Base-by-base conservation (phyloP, 2,329 filamentous ascomycete species). In the Pseudofabraea citricarpa region DNA sequence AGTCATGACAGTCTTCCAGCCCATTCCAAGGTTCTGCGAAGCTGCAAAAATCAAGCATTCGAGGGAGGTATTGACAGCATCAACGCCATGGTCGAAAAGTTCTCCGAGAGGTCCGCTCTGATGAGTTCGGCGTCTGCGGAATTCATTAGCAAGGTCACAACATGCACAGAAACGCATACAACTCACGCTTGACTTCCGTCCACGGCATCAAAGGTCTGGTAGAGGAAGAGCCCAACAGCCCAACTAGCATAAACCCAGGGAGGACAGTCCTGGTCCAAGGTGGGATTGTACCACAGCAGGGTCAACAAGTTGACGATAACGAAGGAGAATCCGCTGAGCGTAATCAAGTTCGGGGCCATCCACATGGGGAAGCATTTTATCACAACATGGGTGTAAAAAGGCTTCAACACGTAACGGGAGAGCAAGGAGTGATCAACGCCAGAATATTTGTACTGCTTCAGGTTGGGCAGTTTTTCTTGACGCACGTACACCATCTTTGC, bases 181-280 rank as follows among this genome's bases (percentile, higher is more conserved):
- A 77, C 85, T 64, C 74, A 89, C 82, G 93, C 93, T 65, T 98
- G 93, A 22, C 85, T 79, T 41, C 93, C 93, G 67, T 98, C 93
- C 20, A 97, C 90, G 2, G 91, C 93, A 67, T 98, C 93, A 68
- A 98, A 96, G 1, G 91, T 97, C 76, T 98, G 93, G 67, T 98
- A 98, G 40, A 97, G 66, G 64, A 97, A 96, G 53, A 98, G 69
- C 2, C 93, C 93, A 23, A 87, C 66, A 4, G 90, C 85, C 87
- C 90, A 98, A 58, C 81, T 86, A 54, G 85, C 86, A 72, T 98
- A 98, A 13, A 98, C 91, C 93, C 93, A 98, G 2, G 79, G 64
- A 8, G 93, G 93, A 63, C 91, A 97, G 64, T 98, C 88, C 65
- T 88, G 84, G 67, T 97, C 90, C 37, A 98, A 76, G 0, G 80